Evolutionary conservation across 1,284 basidiomycete species (phyloP), one percentile per base, ranked within the genome.

Genomic region (Ustilago cynodontis): DNA sequence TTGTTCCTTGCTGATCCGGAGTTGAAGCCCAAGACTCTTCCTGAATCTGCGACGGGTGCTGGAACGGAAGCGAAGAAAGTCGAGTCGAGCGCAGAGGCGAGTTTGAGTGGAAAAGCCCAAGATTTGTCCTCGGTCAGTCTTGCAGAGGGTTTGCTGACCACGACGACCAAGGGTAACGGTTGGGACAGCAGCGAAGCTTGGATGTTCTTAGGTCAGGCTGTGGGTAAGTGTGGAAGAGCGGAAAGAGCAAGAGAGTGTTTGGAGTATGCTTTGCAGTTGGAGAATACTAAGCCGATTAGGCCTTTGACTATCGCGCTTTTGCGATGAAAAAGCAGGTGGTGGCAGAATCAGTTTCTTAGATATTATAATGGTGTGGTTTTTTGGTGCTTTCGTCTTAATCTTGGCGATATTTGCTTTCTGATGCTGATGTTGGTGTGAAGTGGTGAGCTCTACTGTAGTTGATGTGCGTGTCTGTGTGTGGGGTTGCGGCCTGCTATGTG

Each of bases 121-220:
- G 65, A 74, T n/a, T 59, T 83, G 22, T 67, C 80, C 51, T 65
- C 83, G 51, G 61, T 81, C 31, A 78, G 73, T 50, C 39, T 85
- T 56, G 84, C 84, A 26, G 84, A 84, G 39, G 84, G 79, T 1
- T 70, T 85, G 43, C 53, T 85, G 59, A 76, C 73, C 24, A 78
- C 69, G 45, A 65, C 71, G 33, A 85, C 82, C 31, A 70, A 76
- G 29, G 74, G 66, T 16, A 59, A 58, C 14, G 84, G 82, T 1
- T 81, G 80, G 80, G 79, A 80, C 51, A 50, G 65, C 53, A 77
- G 81, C 50, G 84, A 85, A 53, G 84, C 84, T 1, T 86, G 84
- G 84, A 67, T 82, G 35, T 80, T 77, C 59, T 55, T 86, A 43
- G 79, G 71, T 3, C 71, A 82, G 50, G 78, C 83, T 20, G 67